phyloP scores from a whole-genome alignment of 345 rosid species.

The Clausena lansium region DNA sequence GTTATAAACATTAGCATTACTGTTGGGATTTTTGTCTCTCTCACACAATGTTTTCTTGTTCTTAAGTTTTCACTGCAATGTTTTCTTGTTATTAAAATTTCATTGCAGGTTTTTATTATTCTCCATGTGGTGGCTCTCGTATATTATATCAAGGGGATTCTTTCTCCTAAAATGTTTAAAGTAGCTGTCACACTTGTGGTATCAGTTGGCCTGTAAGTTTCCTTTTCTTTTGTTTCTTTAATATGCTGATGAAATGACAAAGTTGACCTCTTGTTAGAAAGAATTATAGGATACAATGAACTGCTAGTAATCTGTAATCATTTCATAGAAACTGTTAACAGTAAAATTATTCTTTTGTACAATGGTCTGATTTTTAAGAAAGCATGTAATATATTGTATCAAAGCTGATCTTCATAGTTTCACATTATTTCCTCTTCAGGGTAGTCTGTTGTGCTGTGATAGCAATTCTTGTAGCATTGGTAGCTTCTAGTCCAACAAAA shows the following conservation, averaged over 20 bases:
- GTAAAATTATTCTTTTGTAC: background rate
- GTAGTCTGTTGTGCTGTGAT: constrained; percentile 66
- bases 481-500: constrained; percentile 98
- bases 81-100: constrained; percentile 3
- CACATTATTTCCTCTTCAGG: constrained; percentile 49
- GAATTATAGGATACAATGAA: background rate
- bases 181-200: constrained; percentile 91
- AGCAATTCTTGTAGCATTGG: constrained; percentile 86
- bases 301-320: background rate
- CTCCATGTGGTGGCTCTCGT: constrained; percentile 94
- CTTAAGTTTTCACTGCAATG: background rate
- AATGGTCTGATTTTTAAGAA: background rate
- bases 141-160: constrained; percentile 83
- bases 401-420: constrained; percentile 16
- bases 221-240: constrained; percentile 21
- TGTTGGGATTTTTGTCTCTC: background rate
- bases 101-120: constrained; percentile 83
- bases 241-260: background rate
- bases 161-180: constrained; percentile 91
- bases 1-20: background rate
- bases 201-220: constrained; percentile 88
- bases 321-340: background rate
- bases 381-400: background rate
- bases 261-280: background rate
- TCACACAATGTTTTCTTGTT: background rate